A percentile compares a stretch with the other conserved stretches of the same genome.
Conservation (phyloP, 176 grass and related monocot genomes). For the Urochloa ruziziensis region DNA sequence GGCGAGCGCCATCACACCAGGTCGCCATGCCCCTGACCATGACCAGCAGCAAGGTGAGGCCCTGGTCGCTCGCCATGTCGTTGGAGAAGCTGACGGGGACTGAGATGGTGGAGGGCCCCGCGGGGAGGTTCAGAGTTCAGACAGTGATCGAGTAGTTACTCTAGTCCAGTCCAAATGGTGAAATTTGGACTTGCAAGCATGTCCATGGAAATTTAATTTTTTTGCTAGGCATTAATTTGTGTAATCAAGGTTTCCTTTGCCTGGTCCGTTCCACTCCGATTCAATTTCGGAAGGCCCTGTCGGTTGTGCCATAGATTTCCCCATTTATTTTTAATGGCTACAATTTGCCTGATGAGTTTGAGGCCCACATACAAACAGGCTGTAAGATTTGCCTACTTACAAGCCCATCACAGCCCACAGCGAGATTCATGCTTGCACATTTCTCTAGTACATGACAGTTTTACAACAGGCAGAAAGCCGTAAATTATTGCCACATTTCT, state of each 20-base stretch:
- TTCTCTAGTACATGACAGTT: background rate
- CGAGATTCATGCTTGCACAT: no score
- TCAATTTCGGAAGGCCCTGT: no score
- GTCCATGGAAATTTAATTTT: background rate
- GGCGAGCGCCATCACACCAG: background rate
- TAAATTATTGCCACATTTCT: constrained; percentile 30
- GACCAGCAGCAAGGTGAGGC: background rate
- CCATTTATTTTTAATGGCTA: no score
- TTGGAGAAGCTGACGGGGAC: background rate
- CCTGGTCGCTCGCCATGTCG: background rate
- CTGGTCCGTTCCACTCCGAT: no score
- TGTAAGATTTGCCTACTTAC: no score
- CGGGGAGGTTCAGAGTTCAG: background rate
- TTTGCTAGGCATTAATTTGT: no score
- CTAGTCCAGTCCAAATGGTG: background rate
- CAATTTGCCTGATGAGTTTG: no score
- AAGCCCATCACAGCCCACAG: no score
- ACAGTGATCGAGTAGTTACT: background rate
- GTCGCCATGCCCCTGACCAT: background rate
- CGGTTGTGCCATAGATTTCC: no score
- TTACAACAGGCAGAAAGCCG: constrained; percentile 14
- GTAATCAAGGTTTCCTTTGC: no score
- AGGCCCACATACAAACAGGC: no score
- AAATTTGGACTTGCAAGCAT: background rate
- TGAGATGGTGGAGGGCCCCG: background rate